These are phyloP conservation scores for Phytophthora vignae DNA, from an alignment of 352 stramenopile species.

Conservation along the genomic window DNA sequence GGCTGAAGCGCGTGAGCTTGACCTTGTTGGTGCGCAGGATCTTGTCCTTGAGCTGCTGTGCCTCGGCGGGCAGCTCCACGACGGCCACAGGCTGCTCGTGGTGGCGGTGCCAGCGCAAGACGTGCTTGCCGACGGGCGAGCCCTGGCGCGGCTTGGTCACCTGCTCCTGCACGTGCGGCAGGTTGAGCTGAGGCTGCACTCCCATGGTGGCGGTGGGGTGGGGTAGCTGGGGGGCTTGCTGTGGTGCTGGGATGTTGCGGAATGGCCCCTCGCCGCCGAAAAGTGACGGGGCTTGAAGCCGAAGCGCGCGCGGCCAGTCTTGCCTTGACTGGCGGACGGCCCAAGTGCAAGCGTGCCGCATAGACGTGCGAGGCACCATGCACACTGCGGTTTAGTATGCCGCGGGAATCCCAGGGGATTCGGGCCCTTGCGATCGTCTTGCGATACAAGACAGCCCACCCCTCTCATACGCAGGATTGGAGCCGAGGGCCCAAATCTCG, in stretches of 20 bases:
- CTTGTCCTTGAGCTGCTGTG: constrained; percentile 63
- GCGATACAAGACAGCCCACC: constrained; percentile 11
- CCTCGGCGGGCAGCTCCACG: constrained; percentile 43
- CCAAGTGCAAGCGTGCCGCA: constrained; percentile 23
- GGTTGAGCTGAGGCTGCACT: constrained; percentile 47
- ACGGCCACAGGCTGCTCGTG: constrained; percentile 40
- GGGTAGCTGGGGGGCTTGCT: constrained; percentile 7
- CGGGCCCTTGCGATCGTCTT: constrained; percentile 16
- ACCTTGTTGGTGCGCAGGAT: constrained; percentile 52
- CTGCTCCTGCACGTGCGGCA: constrained; percentile 39
- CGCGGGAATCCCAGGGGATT: constrained; percentile 20
- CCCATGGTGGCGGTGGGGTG: constrained; percentile 41
- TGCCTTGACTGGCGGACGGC: constrained; percentile 18
- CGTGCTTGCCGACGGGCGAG: constrained; percentile 39
- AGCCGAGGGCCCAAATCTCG: constrained; percentile 4
- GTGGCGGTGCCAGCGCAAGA: constrained; percentile 44
- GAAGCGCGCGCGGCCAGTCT: constrained; percentile 3
- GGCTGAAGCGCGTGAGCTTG: constrained; percentile 63
- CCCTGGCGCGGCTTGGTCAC: constrained; percentile 34
- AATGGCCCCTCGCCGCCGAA: constrained; percentile 31
- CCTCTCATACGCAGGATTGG: constrained; percentile 36
- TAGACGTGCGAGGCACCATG: constrained; percentile 18
- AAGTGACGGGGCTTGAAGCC: constrained; percentile 38
- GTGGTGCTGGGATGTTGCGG: constrained; percentile 30
- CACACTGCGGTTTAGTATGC: constrained; percentile 11